phyloP scores from a whole-genome alignment of 495 filamentous ascomycete species.

The Aspergillus campestris region DNA sequence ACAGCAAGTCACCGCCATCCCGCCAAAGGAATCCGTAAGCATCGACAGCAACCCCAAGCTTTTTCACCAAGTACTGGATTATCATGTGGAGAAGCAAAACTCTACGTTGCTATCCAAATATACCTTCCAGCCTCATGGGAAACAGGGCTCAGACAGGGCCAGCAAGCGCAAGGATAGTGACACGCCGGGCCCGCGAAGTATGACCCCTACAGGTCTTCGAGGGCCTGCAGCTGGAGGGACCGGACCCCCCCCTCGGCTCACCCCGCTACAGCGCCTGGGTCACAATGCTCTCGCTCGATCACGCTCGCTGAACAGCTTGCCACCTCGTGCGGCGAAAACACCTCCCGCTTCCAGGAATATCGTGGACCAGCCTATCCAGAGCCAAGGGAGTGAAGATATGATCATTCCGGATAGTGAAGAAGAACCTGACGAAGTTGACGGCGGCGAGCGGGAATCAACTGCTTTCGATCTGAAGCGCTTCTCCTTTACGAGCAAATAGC shows the following conservation, averaged over 20 bases:
- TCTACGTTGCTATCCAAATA: conserved; percentile 28
- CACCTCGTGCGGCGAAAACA: background rate
- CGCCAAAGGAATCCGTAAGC: conserved; percentile 6
- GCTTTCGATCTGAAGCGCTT: conserved; percentile 47
- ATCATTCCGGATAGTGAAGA: conserved; percentile 65
- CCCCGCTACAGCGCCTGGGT: conserved; percentile 41
- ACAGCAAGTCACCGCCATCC: background rate
- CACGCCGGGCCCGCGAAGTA: background rate
- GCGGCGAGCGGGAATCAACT: conserved; percentile 4
- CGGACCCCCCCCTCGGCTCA: conserved; percentile 23
- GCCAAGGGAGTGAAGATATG: conserved; percentile 66
- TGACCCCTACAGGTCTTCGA: background rate
- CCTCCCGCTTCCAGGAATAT: background rate
- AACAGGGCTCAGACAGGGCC: background rate
- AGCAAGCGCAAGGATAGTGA: background rate
- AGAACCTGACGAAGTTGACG: conserved; percentile 18
- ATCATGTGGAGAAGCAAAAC: conserved; percentile 32
- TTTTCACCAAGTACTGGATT: conserved; percentile 27
- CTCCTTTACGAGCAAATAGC: conserved; percentile 36
- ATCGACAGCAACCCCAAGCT: conserved; percentile 13
- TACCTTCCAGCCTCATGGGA: conserved; percentile 16
- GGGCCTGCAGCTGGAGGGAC: background rate
- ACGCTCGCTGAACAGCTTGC: conserved; percentile 25
- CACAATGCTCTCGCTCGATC: conserved; percentile 39
- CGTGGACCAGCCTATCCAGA: background rate